A percentile compares a stretch with the other conserved stretches of the same genome.
These are phyloP conservation scores for Halophytophthora batemanensis DNA, from an alignment of 352 stramenopile species.

Conservation along the genomic window DNA sequence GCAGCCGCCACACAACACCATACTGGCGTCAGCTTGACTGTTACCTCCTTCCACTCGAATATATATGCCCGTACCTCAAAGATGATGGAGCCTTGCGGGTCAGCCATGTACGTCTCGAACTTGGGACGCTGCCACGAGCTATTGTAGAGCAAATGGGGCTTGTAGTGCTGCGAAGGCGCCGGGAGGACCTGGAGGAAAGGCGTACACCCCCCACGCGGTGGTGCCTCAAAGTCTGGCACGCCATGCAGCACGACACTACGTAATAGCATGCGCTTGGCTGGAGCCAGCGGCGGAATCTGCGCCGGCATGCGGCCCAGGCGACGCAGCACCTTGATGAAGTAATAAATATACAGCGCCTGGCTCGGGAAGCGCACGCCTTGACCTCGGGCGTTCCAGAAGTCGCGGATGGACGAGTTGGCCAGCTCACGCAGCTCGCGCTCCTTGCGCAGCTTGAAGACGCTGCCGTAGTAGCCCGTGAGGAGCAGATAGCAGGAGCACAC, in stretches of 20 bases:
- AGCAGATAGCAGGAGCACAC: conserved; percentile 82
- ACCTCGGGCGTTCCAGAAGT: conserved; percentile 76
- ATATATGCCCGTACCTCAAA: conserved; percentile 59
- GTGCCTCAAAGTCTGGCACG: conserved; percentile 73
- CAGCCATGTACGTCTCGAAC: conserved; percentile 60
- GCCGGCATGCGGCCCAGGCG: conserved; percentile 39
- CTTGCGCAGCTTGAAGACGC: conserved; percentile 59
- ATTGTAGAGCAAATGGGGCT: conserved; percentile 61
- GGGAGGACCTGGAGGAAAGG: conserved; percentile 66
- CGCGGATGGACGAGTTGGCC: conserved; percentile 60
- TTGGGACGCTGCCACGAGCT: conserved; percentile 63
- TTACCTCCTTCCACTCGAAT: too few relatives aligned
- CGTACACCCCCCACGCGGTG: conserved; percentile 51
- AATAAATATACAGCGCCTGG: conserved; percentile 87
- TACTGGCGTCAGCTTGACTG: not conserved
- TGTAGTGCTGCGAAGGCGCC: conserved; percentile 56
- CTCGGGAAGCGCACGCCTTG: conserved; percentile 82
- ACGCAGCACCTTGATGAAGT: conserved; percentile 75
- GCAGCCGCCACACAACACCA: not conserved
- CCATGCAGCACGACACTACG: conserved; percentile 61
- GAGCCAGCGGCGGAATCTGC: conserved; percentile 52
- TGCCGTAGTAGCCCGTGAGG: conserved; percentile 71
- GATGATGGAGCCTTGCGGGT: conserved; percentile 45
- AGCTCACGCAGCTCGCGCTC: conserved; percentile 62
- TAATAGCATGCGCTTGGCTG: conserved; percentile 62